Percentiles rank a stretch among this genome's conserved stretches.
Evolutionary conservation across 768 basidiomycete species (phyloP).

Genomic region (Termitomyces sp.): DNA sequence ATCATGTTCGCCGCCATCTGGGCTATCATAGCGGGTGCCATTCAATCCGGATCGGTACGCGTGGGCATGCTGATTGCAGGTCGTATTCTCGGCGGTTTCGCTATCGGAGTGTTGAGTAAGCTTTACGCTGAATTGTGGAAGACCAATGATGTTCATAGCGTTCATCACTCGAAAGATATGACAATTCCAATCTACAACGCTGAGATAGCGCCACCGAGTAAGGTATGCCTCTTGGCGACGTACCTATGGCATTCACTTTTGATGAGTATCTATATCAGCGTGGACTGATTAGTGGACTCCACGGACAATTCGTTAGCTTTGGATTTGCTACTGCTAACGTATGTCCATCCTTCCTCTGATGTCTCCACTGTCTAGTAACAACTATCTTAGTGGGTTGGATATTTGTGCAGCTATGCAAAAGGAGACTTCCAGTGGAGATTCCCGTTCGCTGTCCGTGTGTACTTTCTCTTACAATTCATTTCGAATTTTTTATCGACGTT

Average conservation of each 20-base stretch:
- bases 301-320: background rate
- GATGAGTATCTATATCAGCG: background rate
- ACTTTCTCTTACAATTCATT: background rate
- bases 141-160: background rate
- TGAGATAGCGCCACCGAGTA: background rate
- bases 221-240: background rate
- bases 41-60: background rate
- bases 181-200: background rate
- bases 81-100: background rate
- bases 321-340: background rate
- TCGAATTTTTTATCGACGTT: background rate
- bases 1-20: background rate
- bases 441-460: background rate
- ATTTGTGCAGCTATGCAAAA: background rate
- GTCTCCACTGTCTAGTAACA: background rate
- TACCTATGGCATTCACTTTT: background rate
- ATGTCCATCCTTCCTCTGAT: background rate
- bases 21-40: background rate
- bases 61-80: background rate
- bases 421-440: background rate
- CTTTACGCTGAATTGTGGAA: background rate
- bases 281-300: background rate
- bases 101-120: background rate
- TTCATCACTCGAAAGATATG: background rate
- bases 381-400: background rate